A percentile compares a stretch with the other conserved stretches of the same genome.
These are phyloP conservation scores for Oenanthe javanica DNA, from an alignment of 140 eudicot species.

Conservation along the genomic window DNA sequence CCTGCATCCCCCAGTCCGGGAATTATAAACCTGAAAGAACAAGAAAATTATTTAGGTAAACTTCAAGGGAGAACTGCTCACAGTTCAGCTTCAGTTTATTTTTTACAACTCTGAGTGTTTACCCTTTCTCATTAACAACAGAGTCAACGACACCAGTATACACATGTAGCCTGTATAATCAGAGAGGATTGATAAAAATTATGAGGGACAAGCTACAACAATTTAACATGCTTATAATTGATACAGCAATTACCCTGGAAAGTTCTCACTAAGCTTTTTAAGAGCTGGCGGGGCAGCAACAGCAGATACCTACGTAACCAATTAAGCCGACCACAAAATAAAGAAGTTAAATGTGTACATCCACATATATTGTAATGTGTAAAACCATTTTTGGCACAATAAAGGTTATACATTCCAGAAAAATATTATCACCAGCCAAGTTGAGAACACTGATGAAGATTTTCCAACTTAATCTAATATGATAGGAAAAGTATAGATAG, in stretches of 20 bases:
- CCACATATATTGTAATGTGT: neutral
- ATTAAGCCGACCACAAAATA: neutral
- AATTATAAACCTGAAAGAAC: slow-evolving; percentile 65
- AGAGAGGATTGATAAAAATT: neutral
- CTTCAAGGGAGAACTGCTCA: neutral
- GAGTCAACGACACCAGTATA: slow-evolving; percentile 92
- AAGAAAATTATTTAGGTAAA: slow-evolving; percentile 12
- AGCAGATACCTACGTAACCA: slow-evolving; percentile 53
- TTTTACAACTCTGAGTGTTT: slow-evolving; percentile 5
- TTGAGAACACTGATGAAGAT: neutral
- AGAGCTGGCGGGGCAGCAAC: slow-evolving; percentile 98
- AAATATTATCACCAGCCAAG: neutral
- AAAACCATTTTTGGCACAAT: neutral
- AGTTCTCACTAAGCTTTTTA: slow-evolving; percentile 82
- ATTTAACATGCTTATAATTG: neutral
- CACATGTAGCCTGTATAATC: slow-evolving; percentile 73
- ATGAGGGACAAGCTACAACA: neutral
- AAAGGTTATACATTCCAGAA: neutral
- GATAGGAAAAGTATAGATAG: neutral
- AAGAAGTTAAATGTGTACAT: neutral
- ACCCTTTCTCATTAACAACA: slow-evolving; percentile 83
- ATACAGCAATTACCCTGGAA: slow-evolving; percentile 62
- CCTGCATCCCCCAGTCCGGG: slow-evolving; percentile 99
- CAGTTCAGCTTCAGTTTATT: neutral
- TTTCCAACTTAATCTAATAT: neutral